A percentile compares a stretch with the other conserved stretches of the same genome.
These are phyloP conservation scores for Debaryomyces nepalensis DNA, from an alignment of 1,139 yeast genomes.

Conservation along the genomic window DNA sequence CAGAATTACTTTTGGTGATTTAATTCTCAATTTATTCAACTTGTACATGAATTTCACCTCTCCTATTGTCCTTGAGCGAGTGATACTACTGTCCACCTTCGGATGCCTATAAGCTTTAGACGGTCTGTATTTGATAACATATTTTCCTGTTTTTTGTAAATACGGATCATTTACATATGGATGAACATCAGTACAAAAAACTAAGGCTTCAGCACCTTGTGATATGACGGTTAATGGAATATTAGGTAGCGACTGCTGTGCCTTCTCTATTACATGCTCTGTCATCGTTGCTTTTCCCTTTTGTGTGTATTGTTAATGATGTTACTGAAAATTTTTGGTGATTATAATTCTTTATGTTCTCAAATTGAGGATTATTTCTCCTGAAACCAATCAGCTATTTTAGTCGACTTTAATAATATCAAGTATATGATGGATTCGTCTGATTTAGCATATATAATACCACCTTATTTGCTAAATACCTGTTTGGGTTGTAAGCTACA, in stretches of 20 bases:
- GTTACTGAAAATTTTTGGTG: conserved; percentile 7
- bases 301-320: neutral
- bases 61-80: conserved; percentile 79
- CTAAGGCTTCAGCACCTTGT: conserved; percentile 97
- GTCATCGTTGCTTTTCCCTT: conserved; percentile 39
- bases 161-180: conserved; percentile 60
- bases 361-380: conserved; percentile 13
- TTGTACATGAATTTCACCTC: conserved; percentile 81
- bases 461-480: conserved; percentile 49
- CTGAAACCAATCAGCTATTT: too few species aligned
- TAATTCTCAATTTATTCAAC: conserved; percentile 57
- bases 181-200: conserved; percentile 65
- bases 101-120: conserved; percentile 90
- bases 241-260: conserved; percentile 47
- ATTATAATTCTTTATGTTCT: neutral
- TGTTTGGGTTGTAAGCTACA: conserved; percentile 42
- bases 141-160: conserved; percentile 35
- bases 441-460: conserved; percentile 39
- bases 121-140: conserved; percentile 84
- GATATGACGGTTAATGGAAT: conserved; percentile 62
- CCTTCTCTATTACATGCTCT: conserved; percentile 42
- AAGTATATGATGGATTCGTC: conserved; percentile 12
- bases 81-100: conserved; percentile 71
- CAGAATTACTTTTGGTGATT: conserved; percentile 71
- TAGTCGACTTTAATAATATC: too few species aligned